phyloP scores from a whole-genome alignment of 2,329 filamentous ascomycete genomes.

The Ascochyta lentis region DNA sequence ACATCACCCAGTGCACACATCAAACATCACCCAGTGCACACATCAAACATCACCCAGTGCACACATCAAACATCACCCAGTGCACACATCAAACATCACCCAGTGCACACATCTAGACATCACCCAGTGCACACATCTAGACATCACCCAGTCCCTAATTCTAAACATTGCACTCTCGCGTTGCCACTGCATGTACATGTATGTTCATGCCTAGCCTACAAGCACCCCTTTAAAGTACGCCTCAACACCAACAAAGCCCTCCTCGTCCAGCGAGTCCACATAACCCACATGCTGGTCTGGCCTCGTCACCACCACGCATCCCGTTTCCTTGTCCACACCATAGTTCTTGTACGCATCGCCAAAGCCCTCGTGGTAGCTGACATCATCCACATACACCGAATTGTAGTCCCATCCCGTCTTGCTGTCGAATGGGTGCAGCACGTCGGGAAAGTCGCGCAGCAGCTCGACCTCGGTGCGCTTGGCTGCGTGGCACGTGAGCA shows the following conservation, averaged over 20 bases:
- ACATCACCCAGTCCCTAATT: too few species aligned
- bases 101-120: too few species aligned
- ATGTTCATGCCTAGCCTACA: not conserved
- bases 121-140: too few species aligned
- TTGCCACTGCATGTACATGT: too few species aligned
- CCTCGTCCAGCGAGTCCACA: conserved; percentile 49
- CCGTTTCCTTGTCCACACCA: conserved; percentile 62
- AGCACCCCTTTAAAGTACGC: conserved; percentile 42
- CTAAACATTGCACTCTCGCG: too few species aligned
- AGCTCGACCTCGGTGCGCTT: conserved; percentile 55
- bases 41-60: too few species aligned
- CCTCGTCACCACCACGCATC: conserved; percentile 66
- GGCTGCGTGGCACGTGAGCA: conserved; percentile 66
- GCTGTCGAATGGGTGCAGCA: conserved; percentile 54
- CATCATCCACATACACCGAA: conserved; percentile 56
- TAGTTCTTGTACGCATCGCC: conserved; percentile 62
- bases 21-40: too few species aligned
- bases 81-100: too few species aligned
- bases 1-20: too few species aligned
- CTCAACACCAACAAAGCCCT: conserved; percentile 38
- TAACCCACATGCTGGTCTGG: conserved; percentile 72
- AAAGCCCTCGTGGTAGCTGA: conserved; percentile 52
- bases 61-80: conserved; percentile 8
- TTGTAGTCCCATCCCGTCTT: conserved; percentile 50
- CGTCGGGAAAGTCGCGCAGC: conserved; percentile 50